Percentiles rank a stretch among this genome's conserved stretches.
Evolutionary conservation across 148 eudicot genomes (phyloP).

Genomic region (Hydrangea macrophylla): DNA sequence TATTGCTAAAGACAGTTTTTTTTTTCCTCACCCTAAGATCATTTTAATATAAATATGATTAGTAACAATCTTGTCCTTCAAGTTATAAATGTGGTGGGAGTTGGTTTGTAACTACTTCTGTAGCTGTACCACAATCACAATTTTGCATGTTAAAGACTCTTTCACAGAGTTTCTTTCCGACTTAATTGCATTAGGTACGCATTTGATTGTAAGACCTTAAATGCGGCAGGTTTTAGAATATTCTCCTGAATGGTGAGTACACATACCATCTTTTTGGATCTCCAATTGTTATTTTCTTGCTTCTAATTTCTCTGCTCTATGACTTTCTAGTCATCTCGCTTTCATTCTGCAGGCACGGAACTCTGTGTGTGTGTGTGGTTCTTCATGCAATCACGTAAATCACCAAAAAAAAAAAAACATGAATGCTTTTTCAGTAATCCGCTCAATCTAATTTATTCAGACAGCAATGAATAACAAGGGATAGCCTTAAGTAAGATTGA

Average conservation of each 20-base stretch:
- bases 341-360: not conserved
- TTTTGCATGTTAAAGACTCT: too few species aligned
- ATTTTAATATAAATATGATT: too few species aligned
- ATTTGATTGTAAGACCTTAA: not conserved
- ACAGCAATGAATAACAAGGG: not conserved
- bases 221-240: not conserved
- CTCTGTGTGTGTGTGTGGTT: not conserved
- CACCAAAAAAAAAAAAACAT: too few species aligned
- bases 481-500: not conserved
- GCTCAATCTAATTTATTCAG: not conserved
- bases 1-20: too few species aligned
- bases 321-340: not conserved
- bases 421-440: not conserved
- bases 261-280: not conserved
- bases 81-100: too few species aligned
- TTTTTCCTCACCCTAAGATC: too few species aligned
- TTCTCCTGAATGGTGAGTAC: not conserved
- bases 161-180: not conserved
- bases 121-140: too few species aligned
- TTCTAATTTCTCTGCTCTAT: not conserved
- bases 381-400: too few species aligned
- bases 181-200: not conserved
- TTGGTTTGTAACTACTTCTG: too few species aligned
- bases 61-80: too few species aligned
- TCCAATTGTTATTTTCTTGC: not conserved